Evolutionary conservation across 768 basidiomycete genomes (phyloP).

Genomic region (Boletus rubroflammeus): DNA sequence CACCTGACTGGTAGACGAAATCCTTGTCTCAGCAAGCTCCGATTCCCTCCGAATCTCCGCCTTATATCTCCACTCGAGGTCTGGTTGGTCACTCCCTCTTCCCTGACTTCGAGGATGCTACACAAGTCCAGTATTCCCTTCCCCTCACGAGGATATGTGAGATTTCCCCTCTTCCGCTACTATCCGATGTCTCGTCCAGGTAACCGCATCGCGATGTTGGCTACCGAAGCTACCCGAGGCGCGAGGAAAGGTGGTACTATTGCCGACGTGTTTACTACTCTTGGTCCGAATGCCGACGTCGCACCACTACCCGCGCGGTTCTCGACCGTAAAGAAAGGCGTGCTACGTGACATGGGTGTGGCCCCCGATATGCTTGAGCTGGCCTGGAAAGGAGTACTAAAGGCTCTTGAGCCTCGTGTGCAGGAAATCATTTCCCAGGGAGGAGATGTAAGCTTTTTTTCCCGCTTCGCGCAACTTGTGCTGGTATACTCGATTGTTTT

Average conservation of each 20-base stretch:
- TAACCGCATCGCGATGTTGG: slow-evolving; percentile 4
- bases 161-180: neutral
- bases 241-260: slow-evolving; percentile 38
- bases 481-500: neutral
- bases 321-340: slow-evolving; percentile 50
- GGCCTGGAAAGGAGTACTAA: slow-evolving; percentile 55
- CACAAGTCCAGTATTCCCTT: neutral
- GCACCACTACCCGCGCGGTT: slow-evolving; percentile 54
- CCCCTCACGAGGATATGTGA: neutral
- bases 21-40: neutral
- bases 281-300: slow-evolving; percentile 36
- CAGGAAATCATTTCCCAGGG: slow-evolving; percentile 47
- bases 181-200: neutral
- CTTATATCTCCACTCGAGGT: neutral
- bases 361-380: slow-evolving; percentile 32
- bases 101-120: neutral
- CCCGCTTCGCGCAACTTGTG: neutral
- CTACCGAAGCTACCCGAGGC: slow-evolving; percentile 5
- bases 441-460: slow-evolving; percentile 38
- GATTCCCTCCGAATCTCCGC: no score
- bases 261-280: slow-evolving; percentile 44
- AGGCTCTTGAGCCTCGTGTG: slow-evolving; percentile 43
- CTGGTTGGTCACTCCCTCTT: neutral
- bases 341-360: slow-evolving; percentile 40
- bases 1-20: neutral